Conservation (phyloP, 306 rosid genomes). For the Prunus mongolica region DNA sequence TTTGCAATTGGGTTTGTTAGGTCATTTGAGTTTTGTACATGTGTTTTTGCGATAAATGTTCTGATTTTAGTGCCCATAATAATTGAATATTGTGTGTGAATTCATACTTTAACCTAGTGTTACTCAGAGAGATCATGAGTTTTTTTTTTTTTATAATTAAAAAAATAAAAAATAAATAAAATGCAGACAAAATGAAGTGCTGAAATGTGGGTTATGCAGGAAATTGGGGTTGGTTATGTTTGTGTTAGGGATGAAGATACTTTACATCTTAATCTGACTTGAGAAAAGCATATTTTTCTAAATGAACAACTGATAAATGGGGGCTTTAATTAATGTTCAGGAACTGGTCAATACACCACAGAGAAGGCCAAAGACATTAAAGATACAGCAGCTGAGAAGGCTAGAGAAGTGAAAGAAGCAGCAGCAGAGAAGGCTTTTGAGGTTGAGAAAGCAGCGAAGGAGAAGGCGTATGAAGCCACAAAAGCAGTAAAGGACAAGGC, state of each 20-base stretch:
- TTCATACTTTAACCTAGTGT: too few species aligned
- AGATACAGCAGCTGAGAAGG: conserved; percentile 13
- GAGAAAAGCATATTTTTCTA: too few species aligned
- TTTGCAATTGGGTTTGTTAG: too few species aligned
- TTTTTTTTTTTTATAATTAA: too few species aligned
- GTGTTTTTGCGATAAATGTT: too few species aligned
- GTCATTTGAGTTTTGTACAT: too few species aligned
- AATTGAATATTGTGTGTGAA: too few species aligned
- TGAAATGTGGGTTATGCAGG: not conserved
- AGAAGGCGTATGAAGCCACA: not conserved
- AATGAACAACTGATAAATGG: too few species aligned
- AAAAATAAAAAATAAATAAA: too few species aligned
- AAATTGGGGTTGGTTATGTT: not conserved
- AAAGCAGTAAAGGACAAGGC: not conserved
- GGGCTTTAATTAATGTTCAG: conserved; percentile 24
- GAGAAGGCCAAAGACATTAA: conserved; percentile 41
- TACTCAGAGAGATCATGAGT: too few species aligned
- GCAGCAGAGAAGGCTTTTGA: conserved; percentile 19
- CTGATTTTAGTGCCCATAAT: too few species aligned
- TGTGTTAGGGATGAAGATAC: not conserved
- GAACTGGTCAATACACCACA: conserved; percentile 37
- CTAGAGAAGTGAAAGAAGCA: not conserved
- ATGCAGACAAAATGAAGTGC: not conserved
- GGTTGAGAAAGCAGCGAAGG: conserved; percentile 29
- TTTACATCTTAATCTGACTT: too few species aligned